Evolutionary conservation across 306 rosid genomes (phyloP).

Genomic region (Vigna reflexopilosa): DNA sequence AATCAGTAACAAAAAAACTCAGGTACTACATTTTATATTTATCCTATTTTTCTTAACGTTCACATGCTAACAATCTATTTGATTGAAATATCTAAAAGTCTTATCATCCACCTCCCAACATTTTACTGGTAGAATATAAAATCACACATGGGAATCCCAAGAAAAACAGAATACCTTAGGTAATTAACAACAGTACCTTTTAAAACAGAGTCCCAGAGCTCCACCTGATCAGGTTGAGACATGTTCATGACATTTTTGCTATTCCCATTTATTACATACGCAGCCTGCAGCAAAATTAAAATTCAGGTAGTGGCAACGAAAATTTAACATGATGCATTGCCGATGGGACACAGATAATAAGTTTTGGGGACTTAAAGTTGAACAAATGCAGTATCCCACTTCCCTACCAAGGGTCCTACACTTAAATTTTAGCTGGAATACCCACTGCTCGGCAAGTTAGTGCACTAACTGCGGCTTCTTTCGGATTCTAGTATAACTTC

Average conservation of each 20-base stretch:
- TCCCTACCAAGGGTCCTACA: background rate
- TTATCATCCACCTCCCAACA: background rate
- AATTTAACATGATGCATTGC: slow-evolving; percentile 6
- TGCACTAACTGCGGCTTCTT: background rate
- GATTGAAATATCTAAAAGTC: slow-evolving; percentile 29
- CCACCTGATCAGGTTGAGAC: slow-evolving; percentile 96
- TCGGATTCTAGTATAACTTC: background rate
- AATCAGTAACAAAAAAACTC: slow-evolving; percentile 5
- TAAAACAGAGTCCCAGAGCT: slow-evolving; percentile 86
- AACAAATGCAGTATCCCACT: slow-evolving; percentile 18
- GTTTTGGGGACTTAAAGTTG: background rate
- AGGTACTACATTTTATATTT: background rate
- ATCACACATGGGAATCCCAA: slow-evolving; percentile 10
- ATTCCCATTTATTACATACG: slow-evolving; percentile 84
- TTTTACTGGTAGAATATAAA: slow-evolving; percentile 12
- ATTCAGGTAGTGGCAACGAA: background rate
- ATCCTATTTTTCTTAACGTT: background rate
- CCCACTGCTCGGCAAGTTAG: background rate
- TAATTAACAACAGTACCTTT: slow-evolving; percentile 63
- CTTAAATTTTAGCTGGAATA: slow-evolving; percentile 6
- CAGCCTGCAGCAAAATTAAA: slow-evolving; percentile 66
- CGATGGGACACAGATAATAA: background rate
- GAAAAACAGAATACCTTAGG: slow-evolving; percentile 39
- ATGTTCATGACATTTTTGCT: slow-evolving; percentile 97
- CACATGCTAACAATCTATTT: background rate